phyloP scores from a whole-genome alignment of 2,329 filamentous ascomycete species.

The Sclerotinia minor region DNA sequence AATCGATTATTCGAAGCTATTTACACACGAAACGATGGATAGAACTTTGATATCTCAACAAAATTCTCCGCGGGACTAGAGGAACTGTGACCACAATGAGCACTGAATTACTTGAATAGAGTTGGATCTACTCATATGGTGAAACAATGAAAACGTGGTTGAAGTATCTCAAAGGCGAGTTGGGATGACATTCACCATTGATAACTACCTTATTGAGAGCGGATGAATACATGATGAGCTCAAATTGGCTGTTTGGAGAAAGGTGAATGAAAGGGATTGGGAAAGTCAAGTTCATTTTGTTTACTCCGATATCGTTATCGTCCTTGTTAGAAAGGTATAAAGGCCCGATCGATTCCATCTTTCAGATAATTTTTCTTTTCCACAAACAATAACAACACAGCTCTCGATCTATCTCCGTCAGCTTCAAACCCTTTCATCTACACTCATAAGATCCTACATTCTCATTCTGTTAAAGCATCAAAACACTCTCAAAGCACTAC shows the following conservation, averaged over 20 bases:
- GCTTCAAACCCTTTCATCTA: neutral
- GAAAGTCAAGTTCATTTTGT: slow-evolving; percentile 3
- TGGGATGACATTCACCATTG: slow-evolving; percentile 16
- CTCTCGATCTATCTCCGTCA: neutral
- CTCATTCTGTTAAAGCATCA: neutral
- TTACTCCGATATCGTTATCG: slow-evolving; percentile 17
- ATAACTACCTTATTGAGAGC: slow-evolving; percentile 20
- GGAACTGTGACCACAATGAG: neutral
- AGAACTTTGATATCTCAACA: slow-evolving; percentile 11
- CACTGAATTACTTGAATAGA: slow-evolving; percentile 3
- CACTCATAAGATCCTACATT: neutral
- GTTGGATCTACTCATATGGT: slow-evolving; percentile 19
- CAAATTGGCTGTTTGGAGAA: neutral
- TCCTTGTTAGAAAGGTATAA: slow-evolving; percentile 5
- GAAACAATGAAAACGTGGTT: slow-evolving; percentile 19
- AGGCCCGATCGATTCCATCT: neutral
- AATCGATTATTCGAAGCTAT: slow-evolving; percentile 14
- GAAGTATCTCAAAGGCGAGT: slow-evolving; percentile 20
- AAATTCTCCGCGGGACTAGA: slow-evolving; percentile 20
- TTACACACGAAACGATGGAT: slow-evolving; percentile 9
- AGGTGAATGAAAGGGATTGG: neutral
- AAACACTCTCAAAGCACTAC: neutral
- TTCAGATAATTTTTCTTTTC: neutral
- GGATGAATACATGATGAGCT: slow-evolving; percentile 14
- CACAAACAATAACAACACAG: slow-evolving; percentile 5